phyloP scores from a whole-genome alignment of 768 basidiomycete genomes.

The Phanerochaete sordida region DNA sequence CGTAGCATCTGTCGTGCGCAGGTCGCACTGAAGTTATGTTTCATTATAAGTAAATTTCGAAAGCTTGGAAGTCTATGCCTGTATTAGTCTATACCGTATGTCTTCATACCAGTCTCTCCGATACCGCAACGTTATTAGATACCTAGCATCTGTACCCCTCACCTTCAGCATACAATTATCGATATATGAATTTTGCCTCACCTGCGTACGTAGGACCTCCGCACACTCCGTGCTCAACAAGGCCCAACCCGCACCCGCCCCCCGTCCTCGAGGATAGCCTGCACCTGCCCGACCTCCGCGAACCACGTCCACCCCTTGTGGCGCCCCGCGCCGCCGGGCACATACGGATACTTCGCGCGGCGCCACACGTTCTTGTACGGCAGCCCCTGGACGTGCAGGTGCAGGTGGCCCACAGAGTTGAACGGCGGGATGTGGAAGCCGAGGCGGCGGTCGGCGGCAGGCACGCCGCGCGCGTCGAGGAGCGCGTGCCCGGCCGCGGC shows the following conservation, averaged over 20 bases:
- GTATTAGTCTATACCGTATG: too few relatives aligned
- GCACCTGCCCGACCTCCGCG: conserved; percentile 55
- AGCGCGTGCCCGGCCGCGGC: conserved; percentile 46
- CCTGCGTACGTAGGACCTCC: too few relatives aligned
- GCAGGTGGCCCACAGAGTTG: conserved; percentile 68
- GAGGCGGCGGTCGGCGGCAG: conserved; percentile 50
- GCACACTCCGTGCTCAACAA: too few relatives aligned
- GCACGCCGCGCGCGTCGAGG: conserved; percentile 46
- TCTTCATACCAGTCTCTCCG: too few relatives aligned
- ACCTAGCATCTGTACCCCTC: too few relatives aligned
- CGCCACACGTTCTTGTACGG: conserved; percentile 49
- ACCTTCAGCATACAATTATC: too few relatives aligned
- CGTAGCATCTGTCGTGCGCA: too few relatives aligned
- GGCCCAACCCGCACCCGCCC: conserved; percentile 48
- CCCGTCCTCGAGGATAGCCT: conserved; percentile 55
- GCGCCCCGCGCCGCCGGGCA: conserved; percentile 33
- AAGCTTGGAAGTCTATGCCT: too few relatives aligned
- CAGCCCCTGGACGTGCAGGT: conserved; percentile 68
- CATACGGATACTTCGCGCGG: conserved; percentile 47
- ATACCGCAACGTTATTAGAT: too few relatives aligned
- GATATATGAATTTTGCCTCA: too few relatives aligned
- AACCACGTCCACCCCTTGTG: conserved; percentile 77
- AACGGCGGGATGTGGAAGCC: conserved; percentile 85
- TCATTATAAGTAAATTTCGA: too few relatives aligned
- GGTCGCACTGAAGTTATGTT: too few relatives aligned